Conservation (phyloP, 2,329 filamentous ascomycete genomes). For the Talaromyces sp. region DNA sequence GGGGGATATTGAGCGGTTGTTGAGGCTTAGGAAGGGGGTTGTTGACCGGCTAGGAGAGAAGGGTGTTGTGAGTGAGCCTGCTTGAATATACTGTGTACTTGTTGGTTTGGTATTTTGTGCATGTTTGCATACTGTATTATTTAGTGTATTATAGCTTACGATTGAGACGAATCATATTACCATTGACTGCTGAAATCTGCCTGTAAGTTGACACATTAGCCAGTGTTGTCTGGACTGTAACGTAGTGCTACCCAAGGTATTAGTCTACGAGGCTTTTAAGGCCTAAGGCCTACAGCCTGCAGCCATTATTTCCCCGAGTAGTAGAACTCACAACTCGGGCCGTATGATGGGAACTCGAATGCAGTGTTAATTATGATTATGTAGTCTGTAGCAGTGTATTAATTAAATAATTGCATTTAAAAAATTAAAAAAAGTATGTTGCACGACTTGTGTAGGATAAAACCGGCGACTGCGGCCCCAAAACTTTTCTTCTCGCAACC, state of each 20-base stretch:
- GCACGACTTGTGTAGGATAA: neutral
- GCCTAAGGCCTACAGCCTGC: no score
- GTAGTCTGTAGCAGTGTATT: no score
- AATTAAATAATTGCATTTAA: no score
- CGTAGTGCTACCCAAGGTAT: no score
- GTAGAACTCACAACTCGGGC: neutral
- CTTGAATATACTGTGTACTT: slow-evolving; percentile 8
- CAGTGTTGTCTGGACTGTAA: neutral
- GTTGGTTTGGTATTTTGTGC: neutral
- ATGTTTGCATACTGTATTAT: neutral
- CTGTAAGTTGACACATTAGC: neutral
- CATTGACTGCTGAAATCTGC: neutral
- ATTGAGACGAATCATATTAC: neutral
- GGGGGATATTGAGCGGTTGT: slow-evolving; percentile 40
- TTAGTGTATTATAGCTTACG: neutral
- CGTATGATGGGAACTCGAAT: neutral
- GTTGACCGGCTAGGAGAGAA: slow-evolving; percentile 34
- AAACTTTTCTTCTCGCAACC: neutral
- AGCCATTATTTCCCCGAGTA: neutral
- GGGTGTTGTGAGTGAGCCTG: slow-evolving; percentile 28
- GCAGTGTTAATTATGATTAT: neutral
- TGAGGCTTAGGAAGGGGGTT: slow-evolving; percentile 43
- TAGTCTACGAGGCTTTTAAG: no score
- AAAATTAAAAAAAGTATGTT: no score
- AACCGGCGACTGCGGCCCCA: neutral